Percentiles rank a stretch among this genome's conserved stretches.
Evolutionary conservation across 805 yeast species (phyloP).

Genomic region (Huiozyma sinensis): DNA sequence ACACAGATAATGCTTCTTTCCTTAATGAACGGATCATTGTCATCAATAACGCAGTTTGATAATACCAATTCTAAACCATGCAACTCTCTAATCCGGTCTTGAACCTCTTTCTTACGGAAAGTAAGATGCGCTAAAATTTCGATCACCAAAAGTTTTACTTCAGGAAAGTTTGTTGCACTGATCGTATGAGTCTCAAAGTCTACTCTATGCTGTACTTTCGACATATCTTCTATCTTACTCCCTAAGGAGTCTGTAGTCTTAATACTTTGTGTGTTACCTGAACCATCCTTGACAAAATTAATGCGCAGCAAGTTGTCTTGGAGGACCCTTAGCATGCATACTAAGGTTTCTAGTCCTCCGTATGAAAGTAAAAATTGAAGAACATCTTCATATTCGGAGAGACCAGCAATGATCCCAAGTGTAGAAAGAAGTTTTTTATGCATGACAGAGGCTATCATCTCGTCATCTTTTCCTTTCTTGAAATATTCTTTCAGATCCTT

Average conservation of each 20-base stretch:
- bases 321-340: conserved; percentile 23
- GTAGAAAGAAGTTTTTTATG: conserved; percentile 23
- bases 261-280: conserved; percentile 12
- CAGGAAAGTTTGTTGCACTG: conserved; percentile 41
- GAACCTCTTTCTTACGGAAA: conserved; percentile 42
- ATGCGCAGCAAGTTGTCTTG: conserved; percentile 27
- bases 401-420: conserved; percentile 27
- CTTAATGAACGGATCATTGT: conserved; percentile 77
- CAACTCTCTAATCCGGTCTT: conserved; percentile 52
- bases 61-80: conserved; percentile 65
- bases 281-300: conserved; percentile 20
- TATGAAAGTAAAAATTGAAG: conserved; percentile 29
- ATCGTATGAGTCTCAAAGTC: conserved; percentile 14
- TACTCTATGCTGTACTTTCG: conserved; percentile 14
- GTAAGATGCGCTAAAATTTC: conserved; percentile 54
- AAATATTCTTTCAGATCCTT: conserved; percentile 20
- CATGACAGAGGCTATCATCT: conserved; percentile 9
- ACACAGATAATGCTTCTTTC: conserved; percentile 78
- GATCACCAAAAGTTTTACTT: conserved; percentile 53
- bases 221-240: conserved; percentile 24
- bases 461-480: conserved; percentile 8
- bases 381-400: conserved; percentile 28
- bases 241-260: conserved; percentile 19
- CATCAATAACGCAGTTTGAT: conserved; percentile 77
- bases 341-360: conserved; percentile 28